phyloP scores from a whole-genome alignment of 1,284 basidiomycete genomes.

The Puccinia polysora region DNA sequence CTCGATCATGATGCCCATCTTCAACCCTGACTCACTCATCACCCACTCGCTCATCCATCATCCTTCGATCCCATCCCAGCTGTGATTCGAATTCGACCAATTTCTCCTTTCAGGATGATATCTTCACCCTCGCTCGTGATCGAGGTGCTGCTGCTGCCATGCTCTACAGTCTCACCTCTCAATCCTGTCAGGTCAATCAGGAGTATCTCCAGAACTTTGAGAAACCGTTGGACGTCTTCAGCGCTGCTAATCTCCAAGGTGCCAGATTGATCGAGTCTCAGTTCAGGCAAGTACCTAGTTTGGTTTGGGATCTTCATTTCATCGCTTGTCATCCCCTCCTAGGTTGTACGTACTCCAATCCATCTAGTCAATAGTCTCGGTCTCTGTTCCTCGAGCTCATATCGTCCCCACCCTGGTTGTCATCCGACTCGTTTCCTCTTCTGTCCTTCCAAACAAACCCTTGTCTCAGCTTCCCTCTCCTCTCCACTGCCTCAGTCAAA shows the following conservation, averaged over 20 bases:
- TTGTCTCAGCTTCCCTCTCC: conserved; percentile 46
- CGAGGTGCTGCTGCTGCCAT: conserved; percentile 71
- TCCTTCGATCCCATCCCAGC: neutral
- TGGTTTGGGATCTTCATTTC: too few species aligned
- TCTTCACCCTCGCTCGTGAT: conserved; percentile 72
- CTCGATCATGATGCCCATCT: too few species aligned
- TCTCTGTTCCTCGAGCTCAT: too few species aligned
- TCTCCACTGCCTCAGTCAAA: too few species aligned
- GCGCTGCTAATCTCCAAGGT: conserved; percentile 57
- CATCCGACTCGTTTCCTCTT: conserved; percentile 69
- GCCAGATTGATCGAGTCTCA: conserved; percentile 61
- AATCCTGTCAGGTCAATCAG: conserved; percentile 50
- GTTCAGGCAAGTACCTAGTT: conserved; percentile 58
- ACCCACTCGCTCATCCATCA: too few species aligned
- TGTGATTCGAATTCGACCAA: conserved; percentile 40
- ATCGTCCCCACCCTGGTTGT: too few species aligned
- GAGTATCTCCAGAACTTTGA: conserved; percentile 15
- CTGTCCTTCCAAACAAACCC: conserved; percentile 59
- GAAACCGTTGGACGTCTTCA: conserved; percentile 31
- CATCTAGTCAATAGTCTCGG: too few species aligned
- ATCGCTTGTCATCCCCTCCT: too few species aligned
- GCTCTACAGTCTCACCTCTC: conserved; percentile 52
- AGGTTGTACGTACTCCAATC: too few species aligned
- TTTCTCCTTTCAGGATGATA: conserved; percentile 56
- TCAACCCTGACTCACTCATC: neutral